Conservation (phyloP, 495 filamentous ascomycete species). For the Cercophora sp. region DNA sequence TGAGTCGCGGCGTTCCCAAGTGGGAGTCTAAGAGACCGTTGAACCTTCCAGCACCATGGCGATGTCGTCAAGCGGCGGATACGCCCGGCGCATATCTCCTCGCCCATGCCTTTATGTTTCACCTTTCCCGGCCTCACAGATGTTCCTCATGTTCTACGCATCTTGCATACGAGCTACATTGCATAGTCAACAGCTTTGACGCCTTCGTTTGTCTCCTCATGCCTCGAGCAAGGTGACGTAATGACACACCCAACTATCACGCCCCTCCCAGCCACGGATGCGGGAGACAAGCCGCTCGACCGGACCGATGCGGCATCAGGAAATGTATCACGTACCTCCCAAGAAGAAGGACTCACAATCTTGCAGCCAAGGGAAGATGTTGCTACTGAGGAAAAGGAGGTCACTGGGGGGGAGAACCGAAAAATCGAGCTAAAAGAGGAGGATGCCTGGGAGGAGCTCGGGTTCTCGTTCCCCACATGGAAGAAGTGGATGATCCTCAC, state of each 20-base stretch:
- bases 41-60: no score
- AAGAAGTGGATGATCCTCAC: conserved; percentile 75
- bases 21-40: no score
- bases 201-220: not conserved
- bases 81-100: no score
- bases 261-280: not conserved
- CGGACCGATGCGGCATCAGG: not conserved
- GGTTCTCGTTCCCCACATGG: conserved; percentile 57
- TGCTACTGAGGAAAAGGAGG: not conserved
- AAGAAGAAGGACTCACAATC: not conserved
- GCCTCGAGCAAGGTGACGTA: not conserved
- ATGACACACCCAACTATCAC: not conserved
- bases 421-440: conserved; percentile 60
- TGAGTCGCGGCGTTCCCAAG: no score
- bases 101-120: no score
- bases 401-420: not conserved
- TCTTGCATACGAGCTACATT: no score
- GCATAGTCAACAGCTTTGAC: not conserved
- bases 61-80: no score
- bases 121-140: no score
- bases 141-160: no score
- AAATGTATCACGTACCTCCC: not conserved
- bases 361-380: not conserved
- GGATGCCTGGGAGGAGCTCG: conserved; percentile 62
- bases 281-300: not conserved